Evolutionary conservation across 176 grass and related monocot species (phyloP), one percentile per base, ranked within the genome.

Genomic region (Triticum turgidum): DNA sequence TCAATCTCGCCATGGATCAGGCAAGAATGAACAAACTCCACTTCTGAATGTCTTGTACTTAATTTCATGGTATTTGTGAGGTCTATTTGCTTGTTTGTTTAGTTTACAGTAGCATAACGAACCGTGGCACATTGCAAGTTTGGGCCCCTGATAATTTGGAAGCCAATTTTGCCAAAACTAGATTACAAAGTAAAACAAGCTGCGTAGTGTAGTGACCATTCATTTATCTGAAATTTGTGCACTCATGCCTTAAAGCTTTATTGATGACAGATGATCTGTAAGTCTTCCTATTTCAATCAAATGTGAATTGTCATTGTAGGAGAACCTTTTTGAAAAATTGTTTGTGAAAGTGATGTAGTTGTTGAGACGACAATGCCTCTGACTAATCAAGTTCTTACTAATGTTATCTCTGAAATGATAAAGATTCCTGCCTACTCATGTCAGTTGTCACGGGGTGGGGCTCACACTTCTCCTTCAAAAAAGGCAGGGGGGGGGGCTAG

Each of bases 1-100:
- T 95, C 82, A 91, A 78, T 78, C 86, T 97, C 22, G 78, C 83
- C 20, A 91, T 95, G 92, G 95, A 97, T 91, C 95, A 97, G 91
- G 92, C 51, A 88, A 90, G 88, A 33, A 90, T 73, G 80, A 79
- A 6, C 70, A 66, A 69, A 61, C 51, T 82, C 18, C 17, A 45
- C 34, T 45, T 64, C 42, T 75, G 81, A 80, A 87, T 87, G 2
- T 86, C 5, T 3, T 62, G 5, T 69, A 27, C 34, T 71, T 35
- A 70, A 7, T 22, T 18, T 79, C 44, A 39, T 84, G 14, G 11
- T 79, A 76, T 69, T 13, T 22, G 9, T 80, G 17, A 76, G n/a
- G 37, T 84, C 4, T 27, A 38, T 38, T 38, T 37, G 14, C 63
- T 86, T 69, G 42, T n/a, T 69, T 33, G 62, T 85, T 29, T 56